Percentiles rank a stretch among this genome's conserved stretches.
Conservation (phyloP, 2,329 filamentous ascomycete species). For the Coniochaeta prunicola region DNA sequence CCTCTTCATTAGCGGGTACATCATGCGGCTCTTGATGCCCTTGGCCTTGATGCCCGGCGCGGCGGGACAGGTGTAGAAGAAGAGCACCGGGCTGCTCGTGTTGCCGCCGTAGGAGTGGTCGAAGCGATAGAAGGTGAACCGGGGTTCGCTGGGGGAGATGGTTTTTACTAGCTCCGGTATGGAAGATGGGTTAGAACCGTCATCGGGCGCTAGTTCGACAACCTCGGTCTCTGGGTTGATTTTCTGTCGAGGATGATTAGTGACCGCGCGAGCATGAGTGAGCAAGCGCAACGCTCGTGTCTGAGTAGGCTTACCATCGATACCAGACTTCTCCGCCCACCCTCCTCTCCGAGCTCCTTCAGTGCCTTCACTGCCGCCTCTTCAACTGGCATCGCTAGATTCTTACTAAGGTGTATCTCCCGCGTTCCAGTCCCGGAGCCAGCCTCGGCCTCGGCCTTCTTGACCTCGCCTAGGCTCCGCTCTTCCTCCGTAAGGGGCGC, state of each 20-base stretch:
- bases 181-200: conserved; percentile 40
- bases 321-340: conserved; percentile 41
- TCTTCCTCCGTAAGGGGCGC: conserved; percentile 78
- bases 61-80: conserved; percentile 75
- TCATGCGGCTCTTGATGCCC: conserved; percentile 75
- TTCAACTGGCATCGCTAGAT: conserved; percentile 49
- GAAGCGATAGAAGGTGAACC: conserved; percentile 73
- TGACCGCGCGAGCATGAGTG: neutral
- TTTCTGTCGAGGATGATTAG: conserved; percentile 41
- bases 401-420: conserved; percentile 53
- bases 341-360: conserved; percentile 45
- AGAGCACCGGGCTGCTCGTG: conserved; percentile 56
- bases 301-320: conserved; percentile 57
- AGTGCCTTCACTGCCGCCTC: conserved; percentile 60
- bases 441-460: conserved; percentile 67
- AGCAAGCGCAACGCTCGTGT: neutral
- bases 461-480: conserved; percentile 61
- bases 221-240: conserved; percentile 65
- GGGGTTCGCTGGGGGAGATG: conserved; percentile 62
- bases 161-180: conserved; percentile 49
- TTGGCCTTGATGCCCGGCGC: conserved; percentile 57
- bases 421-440: conserved; percentile 56
- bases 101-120: conserved; percentile 46
- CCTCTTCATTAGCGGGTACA: conserved; percentile 68
- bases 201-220: conserved; percentile 54